Base-by-base conservation (phyloP, 306 rosid species). In the Hippophae rhamnoides region DNA sequence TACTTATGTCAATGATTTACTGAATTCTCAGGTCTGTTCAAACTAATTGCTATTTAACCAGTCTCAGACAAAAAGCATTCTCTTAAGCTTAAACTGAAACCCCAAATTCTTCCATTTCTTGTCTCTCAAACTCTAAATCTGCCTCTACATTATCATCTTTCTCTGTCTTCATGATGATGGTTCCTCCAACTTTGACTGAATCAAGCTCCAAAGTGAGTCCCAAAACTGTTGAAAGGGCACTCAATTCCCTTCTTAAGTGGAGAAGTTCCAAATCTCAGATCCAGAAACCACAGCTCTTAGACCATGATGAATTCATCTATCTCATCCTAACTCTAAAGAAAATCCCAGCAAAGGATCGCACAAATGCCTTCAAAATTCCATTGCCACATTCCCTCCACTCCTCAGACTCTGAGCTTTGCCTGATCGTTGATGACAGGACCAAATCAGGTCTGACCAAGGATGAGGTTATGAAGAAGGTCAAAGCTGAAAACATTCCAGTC, bases 341-440 rank as follows among this genome's bases (percentile, higher is more conserved):
- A 61, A 68, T 83, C 25, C 97, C 97, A 0, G 12, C 54, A 0
- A 68, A 76, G 5, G 77, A 74, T 14, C 95, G 87, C n/a, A 71
- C 78, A 0, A 81, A 83, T 62, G 89, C 98, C 11, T 61, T 75
- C 74, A 87, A 83, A 43, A 27, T 90, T 18, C 76, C 76, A 1
- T 74, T 90, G 43, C 92, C 92, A 0, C 78, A 82, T 47, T 53
- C 96, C 7, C 87, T 87, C 3, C 52, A 62, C 27, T 75, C 87
- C 0, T 46, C 46, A 0, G 63, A 62, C 27, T 74, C 97, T 7
- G 84, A 85, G 64, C 64, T 76, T 52, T 92, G 93, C 62, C 80
- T 92, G 53, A 74, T 92, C 66, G 60, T 83, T 71, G 98, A 92
- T 52, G 96, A 92, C 63, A 47, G 89, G 13, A 65, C 80, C 72